These are phyloP conservation scores for Diutina pseudorugosa DNA, from an alignment of 1,139 yeast genomes.

Conservation along the genomic window DNA sequence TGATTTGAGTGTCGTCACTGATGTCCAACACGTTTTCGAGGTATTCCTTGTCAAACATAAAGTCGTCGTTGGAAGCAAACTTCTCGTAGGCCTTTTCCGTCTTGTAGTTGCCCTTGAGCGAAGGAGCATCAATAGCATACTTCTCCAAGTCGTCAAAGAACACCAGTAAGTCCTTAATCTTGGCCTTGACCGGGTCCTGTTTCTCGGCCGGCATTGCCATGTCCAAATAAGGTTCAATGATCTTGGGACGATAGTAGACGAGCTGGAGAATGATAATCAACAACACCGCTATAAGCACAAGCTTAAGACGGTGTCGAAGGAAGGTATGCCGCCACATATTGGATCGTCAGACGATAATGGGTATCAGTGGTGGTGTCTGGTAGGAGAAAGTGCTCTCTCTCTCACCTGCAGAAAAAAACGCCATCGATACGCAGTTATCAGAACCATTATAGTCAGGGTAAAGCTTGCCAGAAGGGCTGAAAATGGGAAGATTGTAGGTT, in stretches of 20 bases:
- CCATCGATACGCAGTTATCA: not conserved
- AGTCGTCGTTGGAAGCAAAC: conserved; percentile 14
- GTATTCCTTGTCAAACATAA: conserved; percentile 25
- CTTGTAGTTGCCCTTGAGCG: conserved; percentile 22
- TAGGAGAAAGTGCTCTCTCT: not conserved
- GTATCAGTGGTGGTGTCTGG: not conserved
- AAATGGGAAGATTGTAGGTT: no score
- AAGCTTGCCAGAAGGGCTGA: not conserved
- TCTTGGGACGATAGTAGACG: not conserved
- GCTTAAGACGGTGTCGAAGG: not conserved
- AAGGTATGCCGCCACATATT: not conserved
- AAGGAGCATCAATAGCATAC: conserved; percentile 7
- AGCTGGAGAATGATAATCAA: not conserved
- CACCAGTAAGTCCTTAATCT: not conserved
- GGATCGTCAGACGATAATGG: not conserved
- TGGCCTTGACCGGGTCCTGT: not conserved
- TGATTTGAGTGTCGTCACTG: conserved; percentile 18
- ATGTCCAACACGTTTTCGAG: conserved; percentile 28
- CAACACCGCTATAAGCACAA: not conserved
- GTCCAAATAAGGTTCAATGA: not conserved
- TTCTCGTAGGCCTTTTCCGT: conserved; percentile 15
- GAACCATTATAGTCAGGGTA: not conserved
- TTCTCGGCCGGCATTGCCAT: not conserved
- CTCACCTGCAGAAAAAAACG: not conserved
- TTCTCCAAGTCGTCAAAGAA: conserved; percentile 7